Base-by-base conservation (phyloP, 176 grass and related monocot genomes). In the Pontederia paniculata region DNA sequence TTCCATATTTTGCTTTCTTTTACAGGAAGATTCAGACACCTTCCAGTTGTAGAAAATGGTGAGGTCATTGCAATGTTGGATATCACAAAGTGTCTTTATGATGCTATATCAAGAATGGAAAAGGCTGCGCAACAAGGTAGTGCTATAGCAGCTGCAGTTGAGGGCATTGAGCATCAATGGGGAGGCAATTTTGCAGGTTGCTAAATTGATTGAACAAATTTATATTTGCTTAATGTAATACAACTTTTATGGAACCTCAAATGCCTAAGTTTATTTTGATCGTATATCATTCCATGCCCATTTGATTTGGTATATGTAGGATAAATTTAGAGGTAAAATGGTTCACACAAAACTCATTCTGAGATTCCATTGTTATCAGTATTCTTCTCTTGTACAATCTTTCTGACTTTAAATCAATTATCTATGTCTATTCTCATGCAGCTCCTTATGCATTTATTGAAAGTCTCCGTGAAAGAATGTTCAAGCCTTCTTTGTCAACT, bases 1-100 rank as follows among this genome's bases (percentile, higher is more conserved):
- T 66, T 66, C 53, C 43, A 60, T 66, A 56, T 58, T 18, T 51
- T 57, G n/a, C 50, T n/a, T 45, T 82, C 65, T 65, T 87, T 74
- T n/a, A 65, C 73, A 98, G 93, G 93, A 22, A 98, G 91, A 84
- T 98, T 91, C 77, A 91, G 93, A 72, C 93, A 98, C 81, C 88
- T 98, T 69, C 93, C 87, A 18, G 93, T 98, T 43, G 93, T 98
- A 28, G 93, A 98, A 74, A 98, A 91, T 80, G 87, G 83, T 55
- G 93, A 98, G 77, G 93, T 98, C 60, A 84, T 91, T 88, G 93
- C 87, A 28, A 98, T 98, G 87, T 74, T 98, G 21, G 93, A 98
- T 73, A 98, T 98, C 66, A 86, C 93, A 51, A 98, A 84, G 75
- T 98, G 87, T 63, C 80, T 98, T 42, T 98, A 91, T 77, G 93